Percentiles rank a stretch among this genome's conserved stretches.
These are phyloP conservation scores for Globisporangium emineosum DNA, from an alignment of 352 stramenopile genomes.

Conservation along the genomic window DNA sequence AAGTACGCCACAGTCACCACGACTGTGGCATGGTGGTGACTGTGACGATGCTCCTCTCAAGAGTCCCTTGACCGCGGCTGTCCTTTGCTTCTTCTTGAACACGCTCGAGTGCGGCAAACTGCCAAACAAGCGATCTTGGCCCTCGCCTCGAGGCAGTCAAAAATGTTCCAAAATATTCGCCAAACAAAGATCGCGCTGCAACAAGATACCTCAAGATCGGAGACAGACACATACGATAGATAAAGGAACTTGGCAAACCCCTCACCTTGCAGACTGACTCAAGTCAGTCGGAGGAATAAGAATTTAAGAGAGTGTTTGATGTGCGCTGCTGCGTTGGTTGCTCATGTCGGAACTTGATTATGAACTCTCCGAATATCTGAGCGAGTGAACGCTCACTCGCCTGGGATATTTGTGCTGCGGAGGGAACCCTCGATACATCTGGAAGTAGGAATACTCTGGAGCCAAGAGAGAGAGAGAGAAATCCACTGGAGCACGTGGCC, in stretches of 20 bases:
- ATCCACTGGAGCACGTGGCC: neutral
- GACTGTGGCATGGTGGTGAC: too few species aligned
- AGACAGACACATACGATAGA: neutral
- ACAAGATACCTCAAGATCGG: neutral
- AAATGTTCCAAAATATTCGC: neutral
- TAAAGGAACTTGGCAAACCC: neutral
- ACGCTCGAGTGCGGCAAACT: too few species aligned
- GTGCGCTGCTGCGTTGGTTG: neutral
- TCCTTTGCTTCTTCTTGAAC: too few species aligned
- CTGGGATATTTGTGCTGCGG: neutral
- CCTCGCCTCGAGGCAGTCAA: neutral
- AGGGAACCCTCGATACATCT: neutral
- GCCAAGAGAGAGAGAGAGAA: neutral
- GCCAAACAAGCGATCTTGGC: too few species aligned
- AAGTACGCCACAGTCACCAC: too few species aligned
- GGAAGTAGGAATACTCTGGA: neutral
- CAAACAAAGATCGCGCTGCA: neutral
- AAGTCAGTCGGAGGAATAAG: neutral
- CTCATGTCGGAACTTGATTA: neutral
- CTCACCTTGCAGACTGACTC: too few species aligned
- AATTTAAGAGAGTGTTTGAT: neutral
- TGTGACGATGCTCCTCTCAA: too few species aligned
- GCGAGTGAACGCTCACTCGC: neutral
- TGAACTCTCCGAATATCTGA: neutral
- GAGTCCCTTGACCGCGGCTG: too few species aligned